Conservation (phyloP, 345 rosid genomes). For the Anacardium occidentale region DNA sequence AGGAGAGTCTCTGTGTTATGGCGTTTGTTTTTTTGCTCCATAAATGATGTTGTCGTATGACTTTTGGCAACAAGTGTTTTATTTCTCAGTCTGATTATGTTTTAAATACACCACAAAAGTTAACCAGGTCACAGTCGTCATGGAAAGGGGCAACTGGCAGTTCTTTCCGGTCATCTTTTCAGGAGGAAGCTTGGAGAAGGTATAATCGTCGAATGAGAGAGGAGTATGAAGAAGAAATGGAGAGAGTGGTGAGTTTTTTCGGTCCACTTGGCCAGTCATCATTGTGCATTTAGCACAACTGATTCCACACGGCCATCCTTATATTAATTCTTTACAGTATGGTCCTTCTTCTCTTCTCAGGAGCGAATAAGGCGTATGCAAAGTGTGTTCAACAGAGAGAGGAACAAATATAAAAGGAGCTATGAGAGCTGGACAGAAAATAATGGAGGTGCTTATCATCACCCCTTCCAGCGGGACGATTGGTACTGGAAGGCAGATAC, state of each 20-base stretch:
- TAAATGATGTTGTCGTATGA: not conserved
- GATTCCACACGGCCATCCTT: not conserved
- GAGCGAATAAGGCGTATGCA: constrained; percentile 98
- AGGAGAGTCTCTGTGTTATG: not conserved
- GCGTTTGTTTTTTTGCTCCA: not conserved
- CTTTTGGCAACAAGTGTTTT: not conserved
- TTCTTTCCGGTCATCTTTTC: constrained; percentile 72
- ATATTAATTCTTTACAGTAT: not conserved
- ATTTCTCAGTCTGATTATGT: constrained; percentile 23
- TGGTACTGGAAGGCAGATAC: constrained; percentile 94
- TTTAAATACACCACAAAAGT: constrained; percentile 39
- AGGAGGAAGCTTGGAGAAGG: constrained; percentile 89
- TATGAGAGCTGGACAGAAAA: constrained; percentile 82
- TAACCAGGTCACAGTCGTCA: constrained; percentile 61
- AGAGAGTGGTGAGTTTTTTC: constrained; percentile 77
- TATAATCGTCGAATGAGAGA: constrained; percentile 87
- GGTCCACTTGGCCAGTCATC: not conserved
- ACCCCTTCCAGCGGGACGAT: constrained; percentile 90
- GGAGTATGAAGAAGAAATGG: constrained; percentile 93
- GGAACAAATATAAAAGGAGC: constrained; percentile 65
- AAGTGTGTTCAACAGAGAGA: constrained; percentile 90
- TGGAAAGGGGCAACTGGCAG: constrained; percentile 44
- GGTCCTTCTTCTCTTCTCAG: constrained; percentile 36
- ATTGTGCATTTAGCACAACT: not conserved
- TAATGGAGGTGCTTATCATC: constrained; percentile 66